Percentiles rank a stretch among this genome's conserved stretches.
Conservation (phyloP, 2,329 filamentous ascomycete genomes). For the Xylariales sp. region DNA sequence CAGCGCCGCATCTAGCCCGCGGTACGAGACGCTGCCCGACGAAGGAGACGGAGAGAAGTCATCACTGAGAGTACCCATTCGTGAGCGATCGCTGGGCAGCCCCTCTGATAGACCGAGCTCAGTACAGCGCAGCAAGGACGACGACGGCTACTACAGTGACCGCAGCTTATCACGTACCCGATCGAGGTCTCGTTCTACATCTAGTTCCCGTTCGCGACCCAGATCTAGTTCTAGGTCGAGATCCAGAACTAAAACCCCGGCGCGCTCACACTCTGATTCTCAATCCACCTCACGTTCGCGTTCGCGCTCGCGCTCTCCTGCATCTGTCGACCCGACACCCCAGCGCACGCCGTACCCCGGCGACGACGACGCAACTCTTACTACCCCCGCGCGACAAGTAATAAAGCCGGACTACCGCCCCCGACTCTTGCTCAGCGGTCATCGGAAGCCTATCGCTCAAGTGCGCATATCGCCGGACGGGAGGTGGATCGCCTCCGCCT, state of each 20-base stretch:
- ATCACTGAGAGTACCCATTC: slow-evolving; percentile 22
- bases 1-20: slow-evolving; percentile 32
- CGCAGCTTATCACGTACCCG: slow-evolving; percentile 21
- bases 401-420: slow-evolving; percentile 63
- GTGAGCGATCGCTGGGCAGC: slow-evolving; percentile 19
- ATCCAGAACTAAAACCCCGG: slow-evolving; percentile 12
- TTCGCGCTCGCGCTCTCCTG: slow-evolving; percentile 12
- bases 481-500: slow-evolving; percentile 82
- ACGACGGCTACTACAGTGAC: slow-evolving; percentile 25
- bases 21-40: slow-evolving; percentile 43
- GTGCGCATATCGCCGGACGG: slow-evolving; percentile 91
- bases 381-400: slow-evolving; percentile 38
- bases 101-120: slow-evolving; percentile 17
- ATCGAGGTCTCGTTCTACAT: slow-evolving; percentile 15
- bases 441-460: slow-evolving; percentile 73
- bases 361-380: slow-evolving; percentile 13
- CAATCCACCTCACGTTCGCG: slow-evolving; percentile 10
- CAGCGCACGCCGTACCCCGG: slow-evolving; percentile 10
- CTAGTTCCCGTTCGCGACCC: slow-evolving; percentile 16
- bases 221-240: slow-evolving; percentile 13
- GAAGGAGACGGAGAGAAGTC: slow-evolving; percentile 10
- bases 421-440: slow-evolving; percentile 69
- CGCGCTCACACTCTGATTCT: slow-evolving; percentile 10
- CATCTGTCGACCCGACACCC: slow-evolving; percentile 13
- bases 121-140: slow-evolving; percentile 15